Conservation (phyloP, 2,329 filamentous ascomycete genomes). For the Bipolaris zeicola region DNA sequence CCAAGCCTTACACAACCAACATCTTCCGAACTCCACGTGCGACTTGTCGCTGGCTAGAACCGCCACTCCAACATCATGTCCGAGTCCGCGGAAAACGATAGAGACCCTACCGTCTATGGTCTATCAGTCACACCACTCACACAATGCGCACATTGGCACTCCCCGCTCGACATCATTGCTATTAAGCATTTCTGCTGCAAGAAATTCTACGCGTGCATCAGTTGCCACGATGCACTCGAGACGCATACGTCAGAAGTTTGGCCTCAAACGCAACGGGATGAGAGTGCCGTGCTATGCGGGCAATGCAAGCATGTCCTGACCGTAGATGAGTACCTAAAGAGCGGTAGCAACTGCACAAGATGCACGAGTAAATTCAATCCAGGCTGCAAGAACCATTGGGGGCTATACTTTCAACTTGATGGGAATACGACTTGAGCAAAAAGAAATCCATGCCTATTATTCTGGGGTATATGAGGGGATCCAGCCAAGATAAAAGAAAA, state of each 20-base stretch:
- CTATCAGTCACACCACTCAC: conserved; percentile 35
- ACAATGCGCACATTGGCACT: conserved; percentile 44
- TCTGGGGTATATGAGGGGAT: neutral
- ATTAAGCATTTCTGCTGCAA: conserved; percentile 46
- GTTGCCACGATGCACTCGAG: conserved; percentile 40
- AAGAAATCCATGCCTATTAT: neutral
- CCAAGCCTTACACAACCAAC: conserved; percentile 26
- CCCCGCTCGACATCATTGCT: conserved; percentile 45
- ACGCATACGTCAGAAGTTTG: conserved; percentile 33
- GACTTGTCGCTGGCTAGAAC: neutral
- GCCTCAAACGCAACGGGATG: conserved; percentile 23
- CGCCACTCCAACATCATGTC: conserved; percentile 14
- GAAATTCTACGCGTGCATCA: conserved; percentile 47
- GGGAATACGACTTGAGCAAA: neutral
- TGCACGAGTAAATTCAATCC: conserved; percentile 44
- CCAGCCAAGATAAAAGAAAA: neutral
- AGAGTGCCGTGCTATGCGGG: conserved; percentile 40
- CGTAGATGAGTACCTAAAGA: conserved; percentile 39
- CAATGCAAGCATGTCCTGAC: conserved; percentile 35
- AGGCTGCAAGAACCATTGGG: conserved; percentile 44
- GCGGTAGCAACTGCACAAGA: conserved; percentile 33
- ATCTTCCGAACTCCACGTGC: conserved; percentile 1
- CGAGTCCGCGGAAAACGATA: neutral
- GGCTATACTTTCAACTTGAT: conserved; percentile 36
- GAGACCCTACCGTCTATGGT: conserved; percentile 30